Evolutionary conservation across 2,329 filamentous ascomycete species (phyloP), one percentile per base, ranked within the genome.

Genomic region (Kalaharituber pfeilii): DNA sequence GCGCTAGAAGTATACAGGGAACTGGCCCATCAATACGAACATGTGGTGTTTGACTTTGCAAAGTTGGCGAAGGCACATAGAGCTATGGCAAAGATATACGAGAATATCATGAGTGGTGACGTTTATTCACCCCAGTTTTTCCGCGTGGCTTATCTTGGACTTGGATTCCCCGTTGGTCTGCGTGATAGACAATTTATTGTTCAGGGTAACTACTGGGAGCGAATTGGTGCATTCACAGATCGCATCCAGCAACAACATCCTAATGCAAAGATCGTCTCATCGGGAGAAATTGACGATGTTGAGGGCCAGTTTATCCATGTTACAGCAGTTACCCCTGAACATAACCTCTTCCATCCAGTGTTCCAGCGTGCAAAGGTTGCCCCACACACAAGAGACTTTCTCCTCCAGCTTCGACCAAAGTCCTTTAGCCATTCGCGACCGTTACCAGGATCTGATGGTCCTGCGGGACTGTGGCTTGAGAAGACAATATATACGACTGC

Each of bases 171-270:
- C 1, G 65, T 79, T 1, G 82, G 76, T 50, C 68, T 96, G 22
- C 78, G 87, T 51, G 87, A 95, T 67, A 94, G 94, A 69, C 82
- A 89, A 56, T 96, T 86, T 67, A 82, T 96, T 53, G 94, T 93
- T 63, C 86, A 96, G 68, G 87, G 85, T 0, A 78, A 80, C 1
- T 75, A 82, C 0, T 79, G 74, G 5, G 89, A 96, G 68, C 78
- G 84, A 22, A 79, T 86, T 39, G 78, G 80, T 1, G 81, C 80
- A 3, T 96, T 96, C 63, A 86, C 85, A 1, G 88, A 95, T 66
- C 82, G 86, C 50, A 86, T 96, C 78, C 88, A 93, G 65, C 83
- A 88, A 66, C 82, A 93, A 63, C 86, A 94, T 65, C 89, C 88
- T 2, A 73, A 82, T 1, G 88, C 89, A 2, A 84, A 91, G 63